Evolutionary conservation across 257 asterid species (phyloP).

Genomic region (Scutellaria barbata): DNA sequence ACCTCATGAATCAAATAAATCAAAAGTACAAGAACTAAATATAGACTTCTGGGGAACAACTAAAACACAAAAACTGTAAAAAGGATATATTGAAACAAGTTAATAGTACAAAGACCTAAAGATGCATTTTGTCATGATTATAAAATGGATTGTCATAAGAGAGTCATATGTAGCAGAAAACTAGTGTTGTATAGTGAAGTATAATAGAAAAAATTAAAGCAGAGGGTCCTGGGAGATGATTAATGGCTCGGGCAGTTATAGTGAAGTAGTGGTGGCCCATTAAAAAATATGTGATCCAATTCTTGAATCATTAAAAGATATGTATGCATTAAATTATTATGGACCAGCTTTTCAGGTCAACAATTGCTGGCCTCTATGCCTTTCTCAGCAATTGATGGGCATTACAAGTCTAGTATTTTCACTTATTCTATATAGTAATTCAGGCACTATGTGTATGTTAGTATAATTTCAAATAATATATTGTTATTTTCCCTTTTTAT

Average conservation of each 20-base stretch:
- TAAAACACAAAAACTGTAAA: no score
- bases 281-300: conserved; percentile 23
- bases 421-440: neutral
- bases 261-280: conserved; percentile 5
- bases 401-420: neutral
- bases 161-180: no score
- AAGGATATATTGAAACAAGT: no score
- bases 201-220: no score
- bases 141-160: neutral
- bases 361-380: conserved; percentile 31
- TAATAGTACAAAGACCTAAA: no score
- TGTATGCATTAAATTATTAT: conserved; percentile 38
- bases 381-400: neutral
- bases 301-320: conserved; percentile 37
- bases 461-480: no score
- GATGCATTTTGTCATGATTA: conserved; percentile 11
- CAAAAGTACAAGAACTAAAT: neutral
- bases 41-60: no score
- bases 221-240: neutral
- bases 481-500: no score
- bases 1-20: neutral
- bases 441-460: neutral
- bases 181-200: neutral
- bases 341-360: conserved; percentile 30
- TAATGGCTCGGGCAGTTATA: neutral